These are phyloP conservation scores for Chrysosporium keratinophilum DNA, from an alignment of 2,329 filamentous ascomycete species.

Conservation along the genomic window DNA sequence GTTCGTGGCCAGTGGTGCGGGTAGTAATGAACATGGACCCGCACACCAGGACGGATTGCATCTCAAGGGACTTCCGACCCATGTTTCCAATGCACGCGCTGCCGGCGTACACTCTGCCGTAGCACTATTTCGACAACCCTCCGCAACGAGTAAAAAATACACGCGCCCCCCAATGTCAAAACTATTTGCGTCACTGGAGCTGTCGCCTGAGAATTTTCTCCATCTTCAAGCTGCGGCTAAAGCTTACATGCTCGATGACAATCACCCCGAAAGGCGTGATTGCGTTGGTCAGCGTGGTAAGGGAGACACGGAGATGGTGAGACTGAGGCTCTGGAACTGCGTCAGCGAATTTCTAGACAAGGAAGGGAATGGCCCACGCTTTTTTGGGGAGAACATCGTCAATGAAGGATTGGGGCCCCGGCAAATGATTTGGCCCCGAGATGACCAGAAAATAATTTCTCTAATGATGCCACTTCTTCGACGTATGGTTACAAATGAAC, in stretches of 20 bases:
- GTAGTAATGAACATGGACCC: constrained; percentile 2
- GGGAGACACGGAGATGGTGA: constrained; percentile 48
- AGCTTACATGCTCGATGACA: constrained; percentile 47
- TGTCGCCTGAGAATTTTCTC: constrained; percentile 48
- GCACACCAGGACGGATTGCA: constrained; percentile 19
- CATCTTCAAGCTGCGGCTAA: constrained; percentile 48
- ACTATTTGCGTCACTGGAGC: constrained; percentile 46
- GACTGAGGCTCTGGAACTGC: constrained; percentile 47
- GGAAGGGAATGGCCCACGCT: constrained; percentile 43
- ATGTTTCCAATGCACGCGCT: constrained; percentile 37
- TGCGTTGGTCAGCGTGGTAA: constrained; percentile 48
- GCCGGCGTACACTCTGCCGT: constrained; percentile 45
- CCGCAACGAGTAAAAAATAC: constrained; percentile 43
- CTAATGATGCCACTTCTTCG: constrained; percentile 47
- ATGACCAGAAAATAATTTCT: constrained; percentile 47
- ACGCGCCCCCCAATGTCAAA: constrained; percentile 50
- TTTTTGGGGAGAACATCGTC: constrained; percentile 41
- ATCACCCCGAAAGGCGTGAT: constrained; percentile 45
- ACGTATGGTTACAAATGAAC: constrained; percentile 51
- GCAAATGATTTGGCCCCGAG: constrained; percentile 44
- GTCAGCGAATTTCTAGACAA: constrained; percentile 45
- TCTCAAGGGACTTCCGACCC: constrained; percentile 30
- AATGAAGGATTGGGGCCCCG: constrained; percentile 32
- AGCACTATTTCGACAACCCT: constrained; percentile 43
- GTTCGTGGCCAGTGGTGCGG: neutral